These are phyloP conservation scores for Coemansia sp. DNA, from an alignment of 192 early-diverging fungal genomes.

Conservation along the genomic window DNA sequence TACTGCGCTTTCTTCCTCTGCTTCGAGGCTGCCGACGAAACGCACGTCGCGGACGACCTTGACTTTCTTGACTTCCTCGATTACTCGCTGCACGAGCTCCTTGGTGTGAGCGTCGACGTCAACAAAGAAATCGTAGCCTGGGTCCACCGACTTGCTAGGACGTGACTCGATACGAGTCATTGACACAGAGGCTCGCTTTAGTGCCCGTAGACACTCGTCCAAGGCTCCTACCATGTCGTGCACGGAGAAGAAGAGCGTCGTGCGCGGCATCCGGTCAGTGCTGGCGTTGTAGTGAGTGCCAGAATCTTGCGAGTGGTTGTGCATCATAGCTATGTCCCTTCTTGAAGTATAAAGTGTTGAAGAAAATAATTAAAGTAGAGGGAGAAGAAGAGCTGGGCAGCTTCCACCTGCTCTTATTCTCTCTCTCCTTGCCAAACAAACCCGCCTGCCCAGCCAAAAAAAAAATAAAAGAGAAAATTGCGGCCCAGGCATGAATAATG, in stretches of 20 bases:
- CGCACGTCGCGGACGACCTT: constrained; percentile 69
- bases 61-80: constrained; percentile 60
- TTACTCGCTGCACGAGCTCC: constrained; percentile 61
- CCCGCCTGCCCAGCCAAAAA: too few relatives aligned
- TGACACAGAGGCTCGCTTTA: constrained; percentile 72
- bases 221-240: constrained; percentile 82
- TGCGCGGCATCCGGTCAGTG: constrained; percentile 40
- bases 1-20: background rate
- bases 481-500: constrained; percentile 1
- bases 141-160: constrained; percentile 73
- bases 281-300: constrained; percentile 31
- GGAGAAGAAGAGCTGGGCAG: background rate
- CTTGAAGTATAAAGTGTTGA: background rate
- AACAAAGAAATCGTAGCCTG: constrained; percentile 92
- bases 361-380: background rate
- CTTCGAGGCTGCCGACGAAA: constrained; percentile 23
- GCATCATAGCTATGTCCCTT: constrained; percentile 21
- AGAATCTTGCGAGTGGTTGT: constrained; percentile 11
- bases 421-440: background rate
- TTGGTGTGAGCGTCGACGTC: constrained; percentile 74
- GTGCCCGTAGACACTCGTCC: constrained; percentile 74
- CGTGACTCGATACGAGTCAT: constrained; percentile 96
- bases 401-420: background rate
- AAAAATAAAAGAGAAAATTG: background rate
- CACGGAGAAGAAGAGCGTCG: constrained; percentile 78